These are phyloP conservation scores for Cytospora mali DNA, from an alignment of 2,329 filamentous ascomycete species.

Conservation along the genomic window DNA sequence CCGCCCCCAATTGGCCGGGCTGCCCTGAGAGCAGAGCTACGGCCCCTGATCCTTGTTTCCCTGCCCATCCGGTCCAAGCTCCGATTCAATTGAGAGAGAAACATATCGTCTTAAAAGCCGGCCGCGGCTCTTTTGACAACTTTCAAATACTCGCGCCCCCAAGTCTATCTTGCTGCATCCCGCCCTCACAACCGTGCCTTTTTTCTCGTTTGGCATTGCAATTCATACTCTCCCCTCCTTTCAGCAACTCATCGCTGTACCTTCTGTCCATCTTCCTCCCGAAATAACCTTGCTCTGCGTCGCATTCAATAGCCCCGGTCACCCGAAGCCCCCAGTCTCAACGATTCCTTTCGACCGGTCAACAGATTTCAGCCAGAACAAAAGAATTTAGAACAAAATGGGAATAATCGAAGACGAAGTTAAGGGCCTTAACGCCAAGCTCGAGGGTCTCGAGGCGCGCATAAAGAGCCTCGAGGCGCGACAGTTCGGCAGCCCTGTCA, in stretches of 20 bases:
- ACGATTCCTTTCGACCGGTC: background rate
- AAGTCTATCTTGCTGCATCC: background rate
- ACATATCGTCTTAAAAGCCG: conserved; percentile 17
- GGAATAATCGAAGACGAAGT: conserved; percentile 85
- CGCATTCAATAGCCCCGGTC: conserved; percentile 22
- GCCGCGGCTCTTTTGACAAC: conserved; percentile 19
- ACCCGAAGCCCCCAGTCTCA: background rate
- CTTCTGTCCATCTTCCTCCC: conserved; percentile 1
- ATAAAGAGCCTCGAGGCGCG: conserved; percentile 83
- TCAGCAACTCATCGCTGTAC: conserved; percentile 9
- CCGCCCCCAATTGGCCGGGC: conserved; percentile 9
- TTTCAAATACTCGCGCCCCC: background rate
- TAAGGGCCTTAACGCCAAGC: conserved; percentile 80
- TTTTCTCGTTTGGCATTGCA: conserved; percentile 1
- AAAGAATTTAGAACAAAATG: conserved; percentile 75
- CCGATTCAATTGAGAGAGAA: conserved; percentile 4
- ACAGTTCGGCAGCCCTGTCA: conserved; percentile 58
- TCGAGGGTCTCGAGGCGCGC: conserved; percentile 81
- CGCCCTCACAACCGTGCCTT: background rate
- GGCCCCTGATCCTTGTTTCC: conserved; percentile 7
- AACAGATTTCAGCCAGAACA: conserved; percentile 3
- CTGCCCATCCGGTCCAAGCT: conserved; percentile 9
- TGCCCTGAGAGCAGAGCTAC: background rate
- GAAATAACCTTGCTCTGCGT: conserved; percentile 6
- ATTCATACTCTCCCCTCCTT: conserved; percentile 13